These are phyloP conservation scores for Warburgia ugandensis DNA, from an alignment of 164 flowering plant genomes.

Conservation along the genomic window DNA sequence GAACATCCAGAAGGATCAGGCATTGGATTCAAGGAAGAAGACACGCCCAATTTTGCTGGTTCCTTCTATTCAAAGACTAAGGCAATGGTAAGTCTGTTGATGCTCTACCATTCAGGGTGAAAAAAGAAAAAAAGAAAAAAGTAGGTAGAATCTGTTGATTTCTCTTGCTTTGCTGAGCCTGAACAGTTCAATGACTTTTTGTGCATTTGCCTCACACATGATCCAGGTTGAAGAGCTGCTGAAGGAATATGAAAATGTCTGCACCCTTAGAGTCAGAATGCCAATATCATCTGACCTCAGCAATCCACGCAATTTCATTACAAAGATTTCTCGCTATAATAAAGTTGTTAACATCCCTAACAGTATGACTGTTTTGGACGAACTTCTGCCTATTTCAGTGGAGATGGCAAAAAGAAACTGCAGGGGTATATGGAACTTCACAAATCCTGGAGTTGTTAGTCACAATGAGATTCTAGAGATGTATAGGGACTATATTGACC, in stretches of 20 bases:
- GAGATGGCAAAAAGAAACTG: conserved; percentile 72
- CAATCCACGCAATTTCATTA: conserved; percentile 22
- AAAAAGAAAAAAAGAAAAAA: too few relatives aligned
- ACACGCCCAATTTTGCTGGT: conserved; percentile 48
- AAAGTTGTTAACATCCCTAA: conserved; percentile 31
- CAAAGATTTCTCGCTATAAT: conserved; percentile 19
- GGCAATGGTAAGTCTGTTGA: conserved; percentile 33
- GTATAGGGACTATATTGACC: conserved; percentile 31
- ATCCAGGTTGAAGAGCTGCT: conserved; percentile 36
- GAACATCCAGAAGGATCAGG: conserved; percentile 48
- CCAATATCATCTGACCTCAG: conserved; percentile 22
- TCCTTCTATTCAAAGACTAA: conserved; percentile 26
- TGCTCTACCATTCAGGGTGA: too few relatives aligned
- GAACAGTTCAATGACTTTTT: too few relatives aligned
- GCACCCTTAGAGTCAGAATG: conserved; percentile 22
- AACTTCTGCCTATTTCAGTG: conserved; percentile 60
- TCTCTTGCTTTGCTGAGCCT: too few relatives aligned
- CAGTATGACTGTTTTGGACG: conserved; percentile 72
- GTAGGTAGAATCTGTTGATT: too few relatives aligned
- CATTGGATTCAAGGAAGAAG: conserved; percentile 65
- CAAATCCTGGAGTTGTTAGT: conserved; percentile 22
- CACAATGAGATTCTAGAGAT: conserved; percentile 24
- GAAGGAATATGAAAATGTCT: conserved; percentile 23
- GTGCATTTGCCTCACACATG: too few relatives aligned
- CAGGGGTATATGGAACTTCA: conserved; percentile 22